Base-by-base conservation (phyloP, 768 basidiomycete species). In the Trametes coccinea region DNA sequence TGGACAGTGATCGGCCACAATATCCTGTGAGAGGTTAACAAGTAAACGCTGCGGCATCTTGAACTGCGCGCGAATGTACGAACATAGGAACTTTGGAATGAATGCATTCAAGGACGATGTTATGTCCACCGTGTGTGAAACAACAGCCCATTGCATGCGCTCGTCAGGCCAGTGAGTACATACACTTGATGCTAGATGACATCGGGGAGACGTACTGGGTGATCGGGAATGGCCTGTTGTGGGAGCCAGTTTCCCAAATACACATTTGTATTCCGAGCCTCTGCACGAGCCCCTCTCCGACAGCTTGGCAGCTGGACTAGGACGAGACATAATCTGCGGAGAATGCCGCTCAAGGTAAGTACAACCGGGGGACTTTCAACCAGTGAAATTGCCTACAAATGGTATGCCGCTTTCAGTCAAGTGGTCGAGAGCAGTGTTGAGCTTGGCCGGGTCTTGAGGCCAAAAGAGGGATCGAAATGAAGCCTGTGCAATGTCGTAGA, bases 1-100 rank as follows among this genome's bases (percentile, higher is more conserved):
- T 72, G 68, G 13, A 59, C 67, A 33, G 39, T 30, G 49, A 69
- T 67, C 3, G 71, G 71, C 71, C 71, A 56, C 14, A 56, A 17
- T 30, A 56, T 56, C 44, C 54, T 56, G 31, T 7, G 31, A 31
- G 13, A 27, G 22, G 22, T 22, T 22, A 22, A 22, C 22, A 22
- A 22, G 22, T 22, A 22, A 14, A 40, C 5, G 51, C 5, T 29
- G 16, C n/a, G 3, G 33, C n/a, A 31, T 10, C 13, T 17, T 45
- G 5, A 6, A 14, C 9, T 17, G 43, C 13, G 16, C 27, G 47
- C 10, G 34, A 6, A 30, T 22, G 13, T 11, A 17, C 49, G 16
- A 13, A 61, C 60, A 56, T 55, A 10, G 54, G 60, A 10, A 61
- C 48, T 27, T 39, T 47, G 40, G 51, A 27, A 16, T 27, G 37